A percentile compares a stretch with the other conserved stretches of the same genome.
phyloP scores from a whole-genome alignment of 2,329 filamentous ascomycete species.

The Beauveria pseudobassiana region DNA sequence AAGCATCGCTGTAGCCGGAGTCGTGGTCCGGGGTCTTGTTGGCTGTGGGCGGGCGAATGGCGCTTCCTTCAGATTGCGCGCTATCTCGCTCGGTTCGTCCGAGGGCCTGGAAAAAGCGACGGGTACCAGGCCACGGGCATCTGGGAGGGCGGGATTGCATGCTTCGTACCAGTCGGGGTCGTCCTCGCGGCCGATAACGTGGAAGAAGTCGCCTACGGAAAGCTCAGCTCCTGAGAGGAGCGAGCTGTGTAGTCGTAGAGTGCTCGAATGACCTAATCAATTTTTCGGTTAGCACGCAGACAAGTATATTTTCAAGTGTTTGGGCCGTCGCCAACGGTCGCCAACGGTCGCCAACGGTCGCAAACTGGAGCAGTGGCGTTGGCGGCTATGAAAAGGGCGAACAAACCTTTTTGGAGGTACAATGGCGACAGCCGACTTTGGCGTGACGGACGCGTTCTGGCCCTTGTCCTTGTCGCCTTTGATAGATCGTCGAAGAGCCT shows the following conservation, averaged over 20 bases:
- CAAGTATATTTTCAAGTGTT: background rate
- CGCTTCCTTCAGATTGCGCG: slow-evolving; percentile 53
- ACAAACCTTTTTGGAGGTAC: slow-evolving; percentile 87
- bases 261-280: slow-evolving; percentile 83
- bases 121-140: slow-evolving; percentile 83
- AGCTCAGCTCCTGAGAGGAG: slow-evolving; percentile 72
- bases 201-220: slow-evolving; percentile 96
- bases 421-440: slow-evolving; percentile 82
- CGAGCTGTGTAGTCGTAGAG: slow-evolving; percentile 86
- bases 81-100: slow-evolving; percentile 91
- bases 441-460: slow-evolving; percentile 64
- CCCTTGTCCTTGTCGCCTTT: slow-evolving; percentile 79
- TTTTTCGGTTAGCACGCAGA: background rate
- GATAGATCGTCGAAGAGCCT: slow-evolving; percentile 80
- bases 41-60: slow-evolving; percentile 31
- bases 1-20: slow-evolving; percentile 61
- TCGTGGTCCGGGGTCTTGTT: slow-evolving; percentile 70
- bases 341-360: background rate
- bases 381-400: background rate
- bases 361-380: background rate
- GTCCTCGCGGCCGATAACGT: slow-evolving; percentile 93
- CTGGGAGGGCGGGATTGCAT: slow-evolving; percentile 84
- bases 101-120: slow-evolving; percentile 89
- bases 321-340: background rate
- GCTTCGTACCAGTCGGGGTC: slow-evolving; percentile 97